A percentile compares a stretch with the other conserved stretches of the same genome.
phyloP scores from a whole-genome alignment of 768 basidiomycete species.

The Neoboletus subvelutipes region DNA sequence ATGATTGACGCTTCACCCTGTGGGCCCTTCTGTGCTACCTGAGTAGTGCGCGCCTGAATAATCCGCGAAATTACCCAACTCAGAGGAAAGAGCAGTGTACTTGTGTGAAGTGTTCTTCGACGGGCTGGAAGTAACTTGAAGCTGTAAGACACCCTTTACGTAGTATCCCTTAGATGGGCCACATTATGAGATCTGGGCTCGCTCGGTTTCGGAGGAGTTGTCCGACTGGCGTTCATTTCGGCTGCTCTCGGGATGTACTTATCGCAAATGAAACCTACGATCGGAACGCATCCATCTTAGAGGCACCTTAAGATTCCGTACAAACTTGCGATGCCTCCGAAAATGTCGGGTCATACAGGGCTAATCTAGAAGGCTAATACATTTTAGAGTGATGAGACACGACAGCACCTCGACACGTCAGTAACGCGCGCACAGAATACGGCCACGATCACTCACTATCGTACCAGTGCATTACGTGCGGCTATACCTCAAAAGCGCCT shows the following conservation, averaged over 20 bases:
- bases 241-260: background rate
- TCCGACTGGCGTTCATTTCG: background rate
- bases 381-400: background rate
- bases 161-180: background rate
- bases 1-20: background rate
- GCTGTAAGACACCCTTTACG: background rate
- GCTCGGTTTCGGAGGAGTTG: background rate
- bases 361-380: conserved; percentile 5
- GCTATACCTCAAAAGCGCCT: conserved; percentile 75
- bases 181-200: background rate
- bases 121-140: no score
- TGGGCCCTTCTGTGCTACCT: background rate
- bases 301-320: background rate
- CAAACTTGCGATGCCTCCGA: background rate
- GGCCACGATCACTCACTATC: conserved; percentile 13
- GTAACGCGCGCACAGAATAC: background rate
- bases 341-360: background rate
- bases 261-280: conserved; percentile 5
- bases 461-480: conserved; percentile 35
- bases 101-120: background rate
- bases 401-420: conserved; percentile 1
- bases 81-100: background rate
- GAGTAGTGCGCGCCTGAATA: background rate
- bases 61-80: background rate
- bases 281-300: background rate